Base-by-base conservation (phyloP, 2,329 filamentous ascomycete genomes). In the Arthroderma sp. region DNA sequence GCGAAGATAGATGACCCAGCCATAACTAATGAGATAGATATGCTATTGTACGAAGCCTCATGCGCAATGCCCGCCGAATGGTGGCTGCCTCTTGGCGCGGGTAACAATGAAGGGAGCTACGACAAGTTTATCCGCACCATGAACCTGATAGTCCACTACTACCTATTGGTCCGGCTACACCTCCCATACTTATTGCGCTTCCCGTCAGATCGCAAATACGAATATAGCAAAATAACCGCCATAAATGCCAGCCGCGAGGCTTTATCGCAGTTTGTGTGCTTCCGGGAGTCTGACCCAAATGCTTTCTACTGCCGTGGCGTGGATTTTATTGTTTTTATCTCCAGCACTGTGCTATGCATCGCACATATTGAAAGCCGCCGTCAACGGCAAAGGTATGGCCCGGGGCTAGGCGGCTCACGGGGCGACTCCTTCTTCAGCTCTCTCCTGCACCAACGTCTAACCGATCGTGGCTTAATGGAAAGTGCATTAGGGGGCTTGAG, bases 111-210 rank as follows among this genome's bases (percentile, higher is more conserved):
- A 28, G 50, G 57, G 2, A 44, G 60, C 1, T 51, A 65, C 8
- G 8, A 47, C 5, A 56, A 67, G 33, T 61, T 59, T 31, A 47
- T 56, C 4, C 60, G 62, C 4, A 50, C 70, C 5, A 66, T 72
- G 52, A 55, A 69, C 5, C 74, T 77, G 46, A 62, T 77, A 38
- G 63, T 67, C 2, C 70, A 77, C 48, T 68, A 70, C 50, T 66
- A 69, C 31, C 61, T 77, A 3, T 57, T 75, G 5, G 66, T 72
- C 31, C 63, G 73, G 6, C 63, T 77, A 0, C 74, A 78, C 47
- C 62, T 78, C 1, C 75, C 74, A 0, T 76, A 72, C 48, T 70
- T 77, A 57, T 63, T 77, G 7, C 65, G 62, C 27, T 47, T 58
- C 5, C 54, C 57, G 3, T 43, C 46, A 4, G 56, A 60, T 10